Evolutionary conservation across 2,329 filamentous ascomycete genomes (phyloP), one percentile per base, ranked within the genome.

Genomic region (Pseudogymnoascus sp.): DNA sequence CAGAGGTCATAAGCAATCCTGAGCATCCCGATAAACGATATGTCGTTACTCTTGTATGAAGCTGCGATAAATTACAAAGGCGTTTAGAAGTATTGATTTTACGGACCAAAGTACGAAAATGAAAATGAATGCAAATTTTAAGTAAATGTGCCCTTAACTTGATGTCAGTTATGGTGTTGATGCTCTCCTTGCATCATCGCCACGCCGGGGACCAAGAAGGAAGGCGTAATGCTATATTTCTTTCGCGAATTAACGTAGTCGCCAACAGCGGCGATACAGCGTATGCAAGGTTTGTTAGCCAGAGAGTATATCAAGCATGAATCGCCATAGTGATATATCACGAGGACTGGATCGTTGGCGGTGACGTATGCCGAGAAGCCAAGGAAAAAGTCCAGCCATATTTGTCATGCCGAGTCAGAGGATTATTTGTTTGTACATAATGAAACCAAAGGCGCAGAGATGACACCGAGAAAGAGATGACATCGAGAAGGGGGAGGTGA

Each of bases 341-440:
- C 2, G 23, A 39, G 18, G 37, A 10, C 41, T n/a, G 41, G 21
- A 28, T 10, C 21, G 15, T 15, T 28, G 23, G 7, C 41, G 13
- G 41, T 48, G 41, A 48, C 41, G 41, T 48, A n/a, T 48, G 41
- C 41, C 41, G 13, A 48, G 41, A 48, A 8, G 41, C 41, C 41
- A 48, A 48, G 41, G 12, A 8, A 8, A 48, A 10, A 23, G 41
- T 48, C 41, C 41, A 48, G 41, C 41, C 41, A 48, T 48, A 48
- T 48, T n/a, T 48, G 41, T 48, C 41, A 48, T 48, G 41, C 41
- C 41, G 41, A 48, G 41, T 23, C 4, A n/a, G 10, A 48, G 41
- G 41, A 48, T 48, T 48, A 28, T 48, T 23, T 15, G 23, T 26
- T 45, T 48, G 13, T 45, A 15, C 23, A 26, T 13, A 28, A 28